These are phyloP conservation scores for Deinandra increscens DNA, from an alignment of 129 eudicot species.

Conservation along the genomic window DNA sequence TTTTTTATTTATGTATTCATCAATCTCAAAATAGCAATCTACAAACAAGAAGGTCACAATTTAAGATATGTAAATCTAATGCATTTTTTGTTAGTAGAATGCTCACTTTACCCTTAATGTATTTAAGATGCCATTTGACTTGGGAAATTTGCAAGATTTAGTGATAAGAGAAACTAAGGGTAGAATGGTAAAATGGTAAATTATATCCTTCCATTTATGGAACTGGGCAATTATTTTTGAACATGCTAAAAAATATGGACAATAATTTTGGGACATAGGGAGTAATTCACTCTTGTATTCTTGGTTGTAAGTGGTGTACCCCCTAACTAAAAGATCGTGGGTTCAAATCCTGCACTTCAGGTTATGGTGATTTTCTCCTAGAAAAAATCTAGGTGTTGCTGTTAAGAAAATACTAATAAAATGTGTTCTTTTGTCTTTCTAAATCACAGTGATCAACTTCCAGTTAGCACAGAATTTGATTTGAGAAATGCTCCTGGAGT, in stretches of 20 bases:
- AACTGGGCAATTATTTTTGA: not conserved
- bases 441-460: constrained; percentile 99
- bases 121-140: not conserved
- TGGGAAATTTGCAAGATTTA: not conserved
- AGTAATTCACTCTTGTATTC: not conserved
- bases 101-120: not conserved
- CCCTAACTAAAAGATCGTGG: too few species aligned
- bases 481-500: constrained; percentile 98
- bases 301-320: too few species aligned
- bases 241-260: not conserved
- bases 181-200: not conserved
- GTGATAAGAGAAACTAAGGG: not conserved
- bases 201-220: not conserved
- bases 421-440: too few species aligned
- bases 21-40: not conserved
- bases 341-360: too few species aligned
- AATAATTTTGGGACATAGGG: not conserved
- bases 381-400: too few species aligned
- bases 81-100: not conserved
- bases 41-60: not conserved
- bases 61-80: not conserved
- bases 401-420: too few species aligned
- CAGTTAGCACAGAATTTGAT: constrained; percentile 95
- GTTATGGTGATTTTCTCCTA: too few species aligned
- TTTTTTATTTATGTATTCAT: not conserved